Percentiles rank a stretch among this genome's conserved stretches.
Conservation (phyloP, 1,284 basidiomycete genomes). For the Leccinum fuscescens region DNA sequence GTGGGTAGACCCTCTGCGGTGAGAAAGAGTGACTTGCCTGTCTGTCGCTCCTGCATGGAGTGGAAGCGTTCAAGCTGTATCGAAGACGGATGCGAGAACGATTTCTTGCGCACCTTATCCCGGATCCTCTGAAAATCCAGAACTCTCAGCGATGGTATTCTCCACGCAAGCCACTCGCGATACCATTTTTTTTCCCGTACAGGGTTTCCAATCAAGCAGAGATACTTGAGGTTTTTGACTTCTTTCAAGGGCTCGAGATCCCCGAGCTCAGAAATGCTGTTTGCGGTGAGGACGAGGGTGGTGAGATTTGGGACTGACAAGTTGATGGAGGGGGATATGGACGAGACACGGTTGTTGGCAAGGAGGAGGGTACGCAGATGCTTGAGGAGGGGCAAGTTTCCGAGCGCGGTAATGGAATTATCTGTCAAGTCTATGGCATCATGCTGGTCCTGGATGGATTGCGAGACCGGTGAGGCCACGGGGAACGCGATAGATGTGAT, state of each 20-base stretch:
- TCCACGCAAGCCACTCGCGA: slow-evolving; percentile 89
- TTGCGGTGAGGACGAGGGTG: slow-evolving; percentile 79
- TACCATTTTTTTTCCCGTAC: slow-evolving; percentile 94
- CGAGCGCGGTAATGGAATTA: slow-evolving; percentile 88
- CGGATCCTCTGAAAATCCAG: slow-evolving; percentile 96
- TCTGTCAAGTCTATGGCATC: slow-evolving; percentile 96
- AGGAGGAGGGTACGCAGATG: slow-evolving; percentile 79
- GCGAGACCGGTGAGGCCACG: slow-evolving; percentile 13
- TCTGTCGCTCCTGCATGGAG: slow-evolving; percentile 66
- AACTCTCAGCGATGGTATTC: slow-evolving; percentile 82
- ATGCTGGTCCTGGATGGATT: slow-evolving; percentile 70
- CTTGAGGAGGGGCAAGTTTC: slow-evolving; percentile 82
- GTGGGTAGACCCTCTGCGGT: slow-evolving; percentile 76
- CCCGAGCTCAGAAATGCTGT: slow-evolving; percentile 73
- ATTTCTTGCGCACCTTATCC: slow-evolving; percentile 76
- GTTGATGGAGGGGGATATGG: slow-evolving; percentile 78
- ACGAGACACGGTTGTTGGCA: slow-evolving; percentile 85
- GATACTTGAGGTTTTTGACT: slow-evolving; percentile 75
- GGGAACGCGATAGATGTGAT: slow-evolving; percentile 17
- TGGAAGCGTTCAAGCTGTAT: slow-evolving; percentile 30
- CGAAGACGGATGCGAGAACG: slow-evolving; percentile 15
- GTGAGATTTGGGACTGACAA: slow-evolving; percentile 83
- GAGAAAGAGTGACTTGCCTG: slow-evolving; percentile 73
- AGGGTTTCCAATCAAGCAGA: slow-evolving; percentile 88
- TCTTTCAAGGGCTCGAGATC: slow-evolving; percentile 84